These are phyloP conservation scores for Cardamine occulta DNA, from an alignment of 345 rosid species.

Conservation along the genomic window DNA sequence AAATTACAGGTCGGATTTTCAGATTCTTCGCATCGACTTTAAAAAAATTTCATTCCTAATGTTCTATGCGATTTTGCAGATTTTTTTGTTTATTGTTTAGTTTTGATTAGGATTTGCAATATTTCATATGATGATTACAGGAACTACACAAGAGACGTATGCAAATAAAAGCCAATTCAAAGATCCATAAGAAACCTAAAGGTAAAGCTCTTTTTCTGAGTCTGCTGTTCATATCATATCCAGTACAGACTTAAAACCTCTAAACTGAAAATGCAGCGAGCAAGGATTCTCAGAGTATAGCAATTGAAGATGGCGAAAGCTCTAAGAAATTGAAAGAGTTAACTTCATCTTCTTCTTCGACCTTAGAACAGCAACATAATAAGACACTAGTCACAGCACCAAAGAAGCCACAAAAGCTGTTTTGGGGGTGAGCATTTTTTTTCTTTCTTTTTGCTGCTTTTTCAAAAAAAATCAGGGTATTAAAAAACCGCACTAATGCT, in stretches of 20 bases:
- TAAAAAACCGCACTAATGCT: slow-evolving; percentile 14
- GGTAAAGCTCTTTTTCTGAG: slow-evolving; percentile 39
- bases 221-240: neutral
- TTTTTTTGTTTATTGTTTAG: neutral
- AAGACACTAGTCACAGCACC: slow-evolving; percentile 31
- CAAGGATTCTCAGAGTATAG: slow-evolving; percentile 16
- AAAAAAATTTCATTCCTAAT: neutral
- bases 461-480: neutral
- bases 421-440: slow-evolving; percentile 61
- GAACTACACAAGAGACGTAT: slow-evolving; percentile 78
- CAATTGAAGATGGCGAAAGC: slow-evolving; percentile 22
- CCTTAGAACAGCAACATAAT: slow-evolving; percentile 12
- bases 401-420: slow-evolving; percentile 61
- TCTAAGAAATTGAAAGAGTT: slow-evolving; percentile 9
- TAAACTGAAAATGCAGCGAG: slow-evolving; percentile 28
- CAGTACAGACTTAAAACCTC: neutral
- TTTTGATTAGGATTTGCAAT: neutral
- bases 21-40: neutral
- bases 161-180: slow-evolving; percentile 56
- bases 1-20: slow-evolving; percentile 55
- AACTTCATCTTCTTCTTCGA: slow-evolving; percentile 20
- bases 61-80: neutral
- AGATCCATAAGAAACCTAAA: slow-evolving; percentile 53
- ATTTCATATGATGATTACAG: slow-evolving; percentile 42
- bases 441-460: neutral